These are phyloP conservation scores for Septoria linicola DNA, from an alignment of 2,329 filamentous ascomycete species.

Conservation along the genomic window DNA sequence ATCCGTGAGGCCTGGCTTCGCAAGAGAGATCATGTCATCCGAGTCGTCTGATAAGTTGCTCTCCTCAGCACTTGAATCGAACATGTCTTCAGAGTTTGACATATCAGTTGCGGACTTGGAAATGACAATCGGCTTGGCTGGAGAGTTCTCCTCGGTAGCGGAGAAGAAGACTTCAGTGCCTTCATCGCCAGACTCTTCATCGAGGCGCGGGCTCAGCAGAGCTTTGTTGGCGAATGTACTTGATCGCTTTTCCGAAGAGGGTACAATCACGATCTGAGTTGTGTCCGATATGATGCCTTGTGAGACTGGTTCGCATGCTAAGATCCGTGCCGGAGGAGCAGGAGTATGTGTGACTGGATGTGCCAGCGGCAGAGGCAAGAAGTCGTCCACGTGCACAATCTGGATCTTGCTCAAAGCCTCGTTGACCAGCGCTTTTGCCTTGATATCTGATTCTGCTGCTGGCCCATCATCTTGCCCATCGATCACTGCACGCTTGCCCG, in stretches of 20 bases:
- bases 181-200: slow-evolving; percentile 40
- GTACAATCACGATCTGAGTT: slow-evolving; percentile 81
- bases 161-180: slow-evolving; percentile 91
- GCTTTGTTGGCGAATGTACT: slow-evolving; percentile 25
- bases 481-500: slow-evolving; percentile 26
- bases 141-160: slow-evolving; percentile 70
- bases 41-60: slow-evolving; percentile 86
- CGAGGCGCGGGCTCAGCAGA: slow-evolving; percentile 35
- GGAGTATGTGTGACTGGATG: slow-evolving; percentile 85
- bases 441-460: slow-evolving; percentile 22
- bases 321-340: slow-evolving; percentile 80
- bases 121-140: slow-evolving; percentile 42
- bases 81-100: slow-evolving; percentile 52
- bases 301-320: slow-evolving; percentile 89
- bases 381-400: slow-evolving; percentile 80
- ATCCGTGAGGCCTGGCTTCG: slow-evolving; percentile 74
- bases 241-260: slow-evolving; percentile 57
- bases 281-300: slow-evolving; percentile 75
- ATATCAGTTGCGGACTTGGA: slow-evolving; percentile 41
- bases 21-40: slow-evolving; percentile 89
- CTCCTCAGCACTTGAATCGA: slow-evolving; percentile 64
- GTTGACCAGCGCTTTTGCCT: slow-evolving; percentile 53
- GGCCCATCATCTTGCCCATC: slow-evolving; percentile 21
- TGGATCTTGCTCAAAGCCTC: slow-evolving; percentile 70
- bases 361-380: slow-evolving; percentile 74